phyloP scores from a whole-genome alignment of 2,329 filamentous ascomycete genomes.

The Calonectria fujianensis region DNA sequence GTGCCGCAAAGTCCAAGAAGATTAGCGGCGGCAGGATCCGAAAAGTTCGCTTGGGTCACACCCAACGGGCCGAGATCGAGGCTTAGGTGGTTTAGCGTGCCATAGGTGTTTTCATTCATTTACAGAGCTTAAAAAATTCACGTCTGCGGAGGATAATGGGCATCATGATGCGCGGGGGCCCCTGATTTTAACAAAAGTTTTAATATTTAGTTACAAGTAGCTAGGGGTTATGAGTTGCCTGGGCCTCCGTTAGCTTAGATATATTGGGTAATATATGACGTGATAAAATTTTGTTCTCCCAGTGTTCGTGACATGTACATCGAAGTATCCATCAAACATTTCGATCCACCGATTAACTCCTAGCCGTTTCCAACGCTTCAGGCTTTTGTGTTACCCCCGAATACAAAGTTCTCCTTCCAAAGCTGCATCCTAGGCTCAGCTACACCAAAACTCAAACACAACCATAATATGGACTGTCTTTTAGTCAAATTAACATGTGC shows the following conservation, averaged over 20 bases:
- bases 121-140: slow-evolving; percentile 9
- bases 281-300: background rate
- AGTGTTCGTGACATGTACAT: background rate
- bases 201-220: slow-evolving; percentile 13
- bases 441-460: background rate
- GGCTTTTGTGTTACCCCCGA: background rate
- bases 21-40: slow-evolving; percentile 8
- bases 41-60: background rate
- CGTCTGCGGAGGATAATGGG: slow-evolving; percentile 14
- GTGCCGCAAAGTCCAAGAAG: background rate
- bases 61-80: background rate
- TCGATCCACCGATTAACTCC: background rate
- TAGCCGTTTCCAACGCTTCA: background rate
- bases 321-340: background rate
- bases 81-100: background rate
- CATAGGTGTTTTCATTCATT: slow-evolving; percentile 1
- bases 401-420: background rate
- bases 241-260: slow-evolving; percentile 7
- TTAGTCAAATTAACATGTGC: background rate
- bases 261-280: slow-evolving; percentile 16
- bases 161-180: slow-evolving; percentile 9
- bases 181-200: slow-evolving; percentile 1
- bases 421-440: background rate
- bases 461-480: background rate
- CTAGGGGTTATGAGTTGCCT: slow-evolving; percentile 10